phyloP scores from a whole-genome alignment of 345 rosid genomes.

The Firmiana major region DNA sequence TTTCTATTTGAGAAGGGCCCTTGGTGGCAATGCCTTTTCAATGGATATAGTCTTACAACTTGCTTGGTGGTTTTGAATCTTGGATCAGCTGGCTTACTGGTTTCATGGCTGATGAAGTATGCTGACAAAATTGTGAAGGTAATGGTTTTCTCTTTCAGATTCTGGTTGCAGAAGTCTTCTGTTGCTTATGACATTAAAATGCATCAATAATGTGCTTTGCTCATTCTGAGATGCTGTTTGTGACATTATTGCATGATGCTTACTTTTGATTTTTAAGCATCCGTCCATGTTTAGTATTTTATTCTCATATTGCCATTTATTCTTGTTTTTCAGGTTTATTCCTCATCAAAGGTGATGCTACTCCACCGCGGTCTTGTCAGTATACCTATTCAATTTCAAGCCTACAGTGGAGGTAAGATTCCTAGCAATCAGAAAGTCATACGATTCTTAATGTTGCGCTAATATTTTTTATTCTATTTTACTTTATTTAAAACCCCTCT shows the following conservation, averaged over 20 bases:
- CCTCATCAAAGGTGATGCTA: too few relatives aligned
- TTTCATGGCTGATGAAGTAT: constrained; percentile 88
- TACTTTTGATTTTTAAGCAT: background rate
- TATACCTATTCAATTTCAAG: background rate
- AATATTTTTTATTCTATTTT: too few relatives aligned
- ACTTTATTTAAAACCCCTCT: too few relatives aligned
- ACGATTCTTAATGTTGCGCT: too few relatives aligned
- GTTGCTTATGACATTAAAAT: too few relatives aligned
- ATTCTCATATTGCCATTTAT: background rate
- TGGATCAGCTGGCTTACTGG: constrained; percentile 71
- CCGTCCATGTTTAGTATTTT: background rate
- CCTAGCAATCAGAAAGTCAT: too few relatives aligned
- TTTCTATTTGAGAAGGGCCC: constrained; percentile 30
- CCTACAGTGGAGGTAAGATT: background rate
- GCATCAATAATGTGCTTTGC: too few relatives aligned
- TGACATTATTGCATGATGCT: too few relatives aligned
- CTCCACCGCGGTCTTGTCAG: background rate
- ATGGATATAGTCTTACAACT: background rate
- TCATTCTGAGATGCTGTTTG: too few relatives aligned
- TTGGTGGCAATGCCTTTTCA: constrained; percentile 15
- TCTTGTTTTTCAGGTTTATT: background rate
- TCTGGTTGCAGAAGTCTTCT: too few relatives aligned
- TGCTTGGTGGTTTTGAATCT: background rate
- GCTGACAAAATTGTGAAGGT: constrained; percentile 14
- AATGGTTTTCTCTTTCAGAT: background rate